Evolutionary conservation across 257 asterid species (phyloP).

Genomic region (Solanum chiquidenum): DNA sequence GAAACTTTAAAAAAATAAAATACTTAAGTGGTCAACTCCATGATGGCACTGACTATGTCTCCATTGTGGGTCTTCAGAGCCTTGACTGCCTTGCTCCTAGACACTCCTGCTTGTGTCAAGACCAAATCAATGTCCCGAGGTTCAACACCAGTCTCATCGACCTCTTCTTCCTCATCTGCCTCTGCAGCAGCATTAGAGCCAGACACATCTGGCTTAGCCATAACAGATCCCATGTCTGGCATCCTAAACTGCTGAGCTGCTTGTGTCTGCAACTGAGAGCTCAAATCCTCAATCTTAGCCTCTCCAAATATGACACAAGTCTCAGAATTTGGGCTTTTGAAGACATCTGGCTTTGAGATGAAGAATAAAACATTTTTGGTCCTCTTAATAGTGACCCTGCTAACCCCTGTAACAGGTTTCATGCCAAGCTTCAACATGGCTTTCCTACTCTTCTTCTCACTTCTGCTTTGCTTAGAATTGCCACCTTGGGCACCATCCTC

Average conservation of each 20-base stretch:
- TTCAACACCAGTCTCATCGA: conserved; percentile 63
- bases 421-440: conserved; percentile 95
- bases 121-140: conserved; percentile 78
- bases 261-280: conserved; percentile 92
- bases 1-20: neutral
- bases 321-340: conserved; percentile 84
- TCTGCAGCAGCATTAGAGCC: conserved; percentile 23
- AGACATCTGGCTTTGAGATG: conserved; percentile 87
- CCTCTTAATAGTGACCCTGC: conserved; percentile 81
- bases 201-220: conserved; percentile 46
- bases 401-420: conserved; percentile 76
- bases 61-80: conserved; percentile 73
- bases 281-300: conserved; percentile 86
- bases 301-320: conserved; percentile 83
- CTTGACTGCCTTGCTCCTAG: conserved; percentile 66
- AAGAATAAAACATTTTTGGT: conserved; percentile 71
- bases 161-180: conserved; percentile 66
- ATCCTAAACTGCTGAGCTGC: conserved; percentile 87
- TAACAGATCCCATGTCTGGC: conserved; percentile 67
- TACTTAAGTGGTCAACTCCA: conserved; percentile 65
- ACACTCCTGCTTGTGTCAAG: conserved; percentile 86
- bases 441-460: conserved; percentile 94
- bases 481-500: conserved; percentile 6
- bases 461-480: conserved; percentile 84
- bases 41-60: conserved; percentile 86